Conservation (phyloP, 2,329 filamentous ascomycete genomes). For the Aphanoascus verrucosus region DNA sequence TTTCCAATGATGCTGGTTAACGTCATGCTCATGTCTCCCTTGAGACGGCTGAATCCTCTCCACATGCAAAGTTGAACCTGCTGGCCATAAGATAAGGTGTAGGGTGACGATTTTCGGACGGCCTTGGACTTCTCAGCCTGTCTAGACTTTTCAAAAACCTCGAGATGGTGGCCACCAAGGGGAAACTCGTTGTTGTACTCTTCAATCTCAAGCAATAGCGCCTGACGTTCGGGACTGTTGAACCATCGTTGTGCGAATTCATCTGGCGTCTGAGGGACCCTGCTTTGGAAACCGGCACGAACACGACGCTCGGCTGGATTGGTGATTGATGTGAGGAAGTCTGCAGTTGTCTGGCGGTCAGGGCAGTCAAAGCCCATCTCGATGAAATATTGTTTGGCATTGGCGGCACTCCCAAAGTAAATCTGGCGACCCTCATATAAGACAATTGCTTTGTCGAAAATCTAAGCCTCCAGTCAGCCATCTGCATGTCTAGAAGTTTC, state of each 20-base stretch:
- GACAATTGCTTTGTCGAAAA: conserved; percentile 75
- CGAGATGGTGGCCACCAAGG: conserved; percentile 21
- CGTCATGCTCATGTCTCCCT: conserved; percentile 65
- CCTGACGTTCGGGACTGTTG: conserved; percentile 40
- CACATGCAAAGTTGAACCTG: conserved; percentile 70
- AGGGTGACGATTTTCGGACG: conserved; percentile 60
- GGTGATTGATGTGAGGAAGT: conserved; percentile 73
- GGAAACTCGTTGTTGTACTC: conserved; percentile 36
- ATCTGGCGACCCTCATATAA: conserved; percentile 67
- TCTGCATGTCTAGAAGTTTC: conserved; percentile 12
- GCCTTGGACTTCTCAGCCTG: conserved; percentile 35
- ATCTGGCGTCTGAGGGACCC: conserved; percentile 56
- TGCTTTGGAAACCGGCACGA: conserved; percentile 43
- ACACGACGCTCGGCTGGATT: conserved; percentile 72
- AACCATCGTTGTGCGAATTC: conserved; percentile 55
- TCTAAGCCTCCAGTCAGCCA: conserved; percentile 24
- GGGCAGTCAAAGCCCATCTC: conserved; percentile 62
- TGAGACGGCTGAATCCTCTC: conserved; percentile 67
- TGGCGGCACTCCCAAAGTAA: conserved; percentile 58
- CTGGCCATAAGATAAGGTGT: conserved; percentile 64
- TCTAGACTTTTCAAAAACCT: conserved; percentile 24
- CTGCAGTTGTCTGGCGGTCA: conserved; percentile 67
- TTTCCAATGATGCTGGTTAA: conserved; percentile 58
- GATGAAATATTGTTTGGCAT: conserved; percentile 66
- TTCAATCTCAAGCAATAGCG: conserved; percentile 35